phyloP scores from a whole-genome alignment of 805 yeast genomes.

The Wilhelminamyces savonicus region DNA sequence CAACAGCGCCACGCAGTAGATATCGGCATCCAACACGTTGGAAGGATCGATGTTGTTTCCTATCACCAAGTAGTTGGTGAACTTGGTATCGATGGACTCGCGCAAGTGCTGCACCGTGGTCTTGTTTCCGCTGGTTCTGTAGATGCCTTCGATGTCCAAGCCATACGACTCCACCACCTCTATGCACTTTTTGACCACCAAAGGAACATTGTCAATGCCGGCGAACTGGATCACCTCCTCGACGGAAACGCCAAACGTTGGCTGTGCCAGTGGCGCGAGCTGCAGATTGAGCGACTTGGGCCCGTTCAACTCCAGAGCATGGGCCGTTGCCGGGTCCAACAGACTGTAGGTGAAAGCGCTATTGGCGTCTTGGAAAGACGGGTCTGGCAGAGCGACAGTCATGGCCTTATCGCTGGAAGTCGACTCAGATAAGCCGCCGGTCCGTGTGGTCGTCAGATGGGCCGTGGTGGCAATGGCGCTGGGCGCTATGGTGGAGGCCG shows the following conservation, averaged over 20 bases:
- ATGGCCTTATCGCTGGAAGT: not conserved
- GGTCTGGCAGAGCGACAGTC: constrained; percentile 1
- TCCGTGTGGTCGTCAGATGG: too few species aligned
- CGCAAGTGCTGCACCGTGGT: constrained; percentile 67
- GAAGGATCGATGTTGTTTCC: constrained; percentile 35
- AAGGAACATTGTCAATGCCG: constrained; percentile 83
- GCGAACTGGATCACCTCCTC: constrained; percentile 72
- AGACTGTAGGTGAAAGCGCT: constrained; percentile 9
- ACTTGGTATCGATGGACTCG: constrained; percentile 68
- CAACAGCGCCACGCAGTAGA: constrained; percentile 82
- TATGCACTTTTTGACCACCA: constrained; percentile 82
- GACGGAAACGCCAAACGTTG: constrained; percentile 80
- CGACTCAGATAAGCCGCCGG: too few species aligned
- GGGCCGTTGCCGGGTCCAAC: constrained; percentile 29
- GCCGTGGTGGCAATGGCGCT: not conserved
- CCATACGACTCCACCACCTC: constrained; percentile 84
- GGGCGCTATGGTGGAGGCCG: not conserved
- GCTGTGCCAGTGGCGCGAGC: constrained; percentile 17
- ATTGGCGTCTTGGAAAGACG: constrained; percentile 1
- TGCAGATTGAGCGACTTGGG: constrained; percentile 22
- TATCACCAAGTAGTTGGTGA: constrained; percentile 48
- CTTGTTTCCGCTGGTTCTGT: constrained; percentile 77
- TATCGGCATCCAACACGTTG: constrained; percentile 66
- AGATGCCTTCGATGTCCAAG: constrained; percentile 79
- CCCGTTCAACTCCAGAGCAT: constrained; percentile 28